A percentile compares a stretch with the other conserved stretches of the same genome.
Evolutionary conservation across 2,329 filamentous ascomycete species (phyloP).

Genomic region (Sporothrix variecibatus): DNA sequence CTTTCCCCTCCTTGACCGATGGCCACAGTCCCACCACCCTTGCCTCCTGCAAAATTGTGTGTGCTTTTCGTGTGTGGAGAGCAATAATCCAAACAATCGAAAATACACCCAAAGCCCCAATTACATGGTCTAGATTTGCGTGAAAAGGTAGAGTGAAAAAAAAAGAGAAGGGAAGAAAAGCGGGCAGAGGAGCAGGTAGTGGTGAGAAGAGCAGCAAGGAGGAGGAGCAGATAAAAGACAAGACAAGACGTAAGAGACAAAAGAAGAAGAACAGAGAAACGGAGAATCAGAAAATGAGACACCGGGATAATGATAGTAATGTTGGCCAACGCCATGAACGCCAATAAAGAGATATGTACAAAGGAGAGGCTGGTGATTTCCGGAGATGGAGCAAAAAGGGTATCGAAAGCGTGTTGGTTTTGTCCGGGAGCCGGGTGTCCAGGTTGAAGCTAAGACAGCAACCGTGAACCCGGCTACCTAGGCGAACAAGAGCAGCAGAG

Average conservation of each 20-base stretch:
- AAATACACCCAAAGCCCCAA: not conserved
- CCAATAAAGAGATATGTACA: not conserved
- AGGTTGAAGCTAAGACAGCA: not conserved
- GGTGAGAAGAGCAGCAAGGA: not conserved
- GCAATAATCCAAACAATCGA: not conserved
- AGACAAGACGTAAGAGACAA: not conserved
- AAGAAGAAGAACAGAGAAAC: not conserved
- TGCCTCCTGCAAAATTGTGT: not conserved
- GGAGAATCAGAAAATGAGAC: not conserved
- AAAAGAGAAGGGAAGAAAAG: not conserved
- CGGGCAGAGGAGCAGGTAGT: not conserved
- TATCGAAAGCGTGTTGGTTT: not conserved
- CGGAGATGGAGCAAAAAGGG: not conserved
- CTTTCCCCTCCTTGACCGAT: not conserved
- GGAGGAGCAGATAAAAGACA: not conserved
- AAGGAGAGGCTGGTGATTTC: not conserved
- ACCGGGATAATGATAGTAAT: not conserved
- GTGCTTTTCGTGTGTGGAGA: not conserved
- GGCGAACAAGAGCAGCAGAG: not conserved
- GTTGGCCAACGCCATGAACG: not conserved
- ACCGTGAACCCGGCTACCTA: not conserved
- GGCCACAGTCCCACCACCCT: not conserved
- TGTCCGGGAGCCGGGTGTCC: not conserved
- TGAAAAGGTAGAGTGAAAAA: not conserved
- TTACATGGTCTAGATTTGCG: conserved; percentile 8